These are phyloP conservation scores for Akanthomyces lecanii DNA, from an alignment of 2,329 filamentous ascomycete species.

Conservation along the genomic window DNA sequence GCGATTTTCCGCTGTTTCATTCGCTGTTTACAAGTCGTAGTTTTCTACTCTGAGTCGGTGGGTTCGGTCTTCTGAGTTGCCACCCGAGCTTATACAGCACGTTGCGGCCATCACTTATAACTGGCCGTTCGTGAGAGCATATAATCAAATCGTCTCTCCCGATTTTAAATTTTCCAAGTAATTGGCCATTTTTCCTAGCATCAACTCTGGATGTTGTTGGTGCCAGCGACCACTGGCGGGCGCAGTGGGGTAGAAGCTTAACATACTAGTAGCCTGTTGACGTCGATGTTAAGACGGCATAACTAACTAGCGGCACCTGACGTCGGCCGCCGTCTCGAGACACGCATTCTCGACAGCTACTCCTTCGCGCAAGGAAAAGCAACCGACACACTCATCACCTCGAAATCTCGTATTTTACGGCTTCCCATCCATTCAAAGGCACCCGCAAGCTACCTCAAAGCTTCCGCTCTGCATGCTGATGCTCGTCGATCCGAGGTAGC, in stretches of 20 bases:
- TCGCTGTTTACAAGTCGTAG: too few relatives aligned
- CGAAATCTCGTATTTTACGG: not conserved
- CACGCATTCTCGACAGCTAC: not conserved
- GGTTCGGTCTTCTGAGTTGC: too few relatives aligned
- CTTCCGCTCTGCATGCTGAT: slow-evolving; percentile 25
- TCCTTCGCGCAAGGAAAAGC: not conserved
- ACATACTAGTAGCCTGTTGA: not conserved
- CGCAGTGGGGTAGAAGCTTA: not conserved
- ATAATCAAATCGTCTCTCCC: too few relatives aligned
- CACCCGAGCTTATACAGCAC: too few relatives aligned
- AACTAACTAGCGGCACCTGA: slow-evolving; percentile 13
- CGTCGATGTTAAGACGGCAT: not conserved
- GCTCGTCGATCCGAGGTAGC: slow-evolving; percentile 27
- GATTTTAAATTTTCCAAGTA: too few relatives aligned
- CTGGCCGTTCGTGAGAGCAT: too few relatives aligned
- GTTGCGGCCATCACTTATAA: too few relatives aligned
- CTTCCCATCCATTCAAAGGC: not conserved
- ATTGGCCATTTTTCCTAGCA: too few relatives aligned
- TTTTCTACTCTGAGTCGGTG: too few relatives aligned
- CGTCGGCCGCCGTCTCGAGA: slow-evolving; percentile 2
- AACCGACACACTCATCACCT: not conserved
- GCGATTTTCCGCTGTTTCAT: too few relatives aligned
- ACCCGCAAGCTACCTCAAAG: not conserved
- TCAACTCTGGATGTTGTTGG: too few relatives aligned
- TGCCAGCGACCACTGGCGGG: not conserved